Evolutionary conservation across 257 asterid species (phyloP), one percentile per base, ranked within the genome.

Genomic region (Echium plantagineum): DNA sequence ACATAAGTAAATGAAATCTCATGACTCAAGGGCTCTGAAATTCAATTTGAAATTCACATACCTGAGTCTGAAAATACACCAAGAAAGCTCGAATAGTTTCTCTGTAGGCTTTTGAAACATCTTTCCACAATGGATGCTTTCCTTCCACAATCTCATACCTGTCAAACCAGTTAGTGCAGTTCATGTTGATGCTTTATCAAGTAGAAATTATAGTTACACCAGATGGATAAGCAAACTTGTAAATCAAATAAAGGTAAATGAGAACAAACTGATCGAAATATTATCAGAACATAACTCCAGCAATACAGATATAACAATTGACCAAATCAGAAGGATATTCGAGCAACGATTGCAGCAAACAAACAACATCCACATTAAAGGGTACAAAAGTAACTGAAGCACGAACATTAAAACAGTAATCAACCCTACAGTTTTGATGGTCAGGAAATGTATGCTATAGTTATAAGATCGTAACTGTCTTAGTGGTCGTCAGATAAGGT

Each of bases 61-160:
- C 98, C 98, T 91, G 98, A 73, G 82, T 89, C 78, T 85, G 98
- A 74, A 91, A 91, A 77, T 84, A 91, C 59, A 77, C 96, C 87
- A 91, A 75, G 66, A 91, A 91, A 58, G 98, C 82, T 77, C 98
- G 83, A 72, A 91, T 91, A 19, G 98, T 91, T 79, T 91, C 98
- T 73, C 98, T 71, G 72, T 88, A 91, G 5, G 98, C 94, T 81
- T 88, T 91, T 58, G 98, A 88, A 74, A 88, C 96, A 58, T 86
- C 95, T 66, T 49, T 68, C 98, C 98, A 91, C 26, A 88, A 75
- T 61, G 83, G 66, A 80, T 91, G 95, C 21, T 74, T 80, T 69
- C 98, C 96, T 80, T 91, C 98, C 66, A 91, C 96, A 61, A 91
- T 81, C 42, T 74, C 85, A 64, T 91, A 91, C 98, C 98, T 91